phyloP scores from a whole-genome alignment of 164 flowering plant species.

The Taxillus chinensis region DNA sequence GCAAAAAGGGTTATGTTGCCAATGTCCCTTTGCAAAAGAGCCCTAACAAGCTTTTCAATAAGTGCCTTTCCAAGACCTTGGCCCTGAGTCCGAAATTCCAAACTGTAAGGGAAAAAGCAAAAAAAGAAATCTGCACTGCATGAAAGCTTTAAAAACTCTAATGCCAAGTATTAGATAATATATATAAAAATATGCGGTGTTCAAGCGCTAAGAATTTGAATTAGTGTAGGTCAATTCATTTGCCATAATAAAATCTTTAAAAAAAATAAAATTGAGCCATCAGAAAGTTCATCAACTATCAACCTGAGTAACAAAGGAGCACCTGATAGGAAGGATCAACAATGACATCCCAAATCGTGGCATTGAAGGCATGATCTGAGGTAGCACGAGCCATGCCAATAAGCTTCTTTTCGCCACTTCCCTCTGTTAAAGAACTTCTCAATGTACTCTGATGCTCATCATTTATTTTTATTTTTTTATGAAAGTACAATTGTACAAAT shows the following conservation, averaged over 20 bases:
- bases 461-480: slow-evolving; percentile 8
- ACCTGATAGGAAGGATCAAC: slow-evolving; percentile 96
- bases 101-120: slow-evolving; percentile 1
- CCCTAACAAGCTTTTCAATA: slow-evolving; percentile 71
- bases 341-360: slow-evolving; percentile 97
- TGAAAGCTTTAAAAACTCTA: neutral
- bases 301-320: neutral
- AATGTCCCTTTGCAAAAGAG: slow-evolving; percentile 80
- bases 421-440: slow-evolving; percentile 90
- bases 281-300: neutral
- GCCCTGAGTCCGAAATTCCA: slow-evolving; percentile 41
- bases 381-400: slow-evolving; percentile 99
- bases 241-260: neutral
- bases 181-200: no score
- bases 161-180: no score
- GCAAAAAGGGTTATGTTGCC: slow-evolving; percentile 92
- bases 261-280: neutral
- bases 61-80: slow-evolving; percentile 96
- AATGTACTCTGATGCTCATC: slow-evolving; percentile 71
- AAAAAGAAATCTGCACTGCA: neutral
- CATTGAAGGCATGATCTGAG: slow-evolving; percentile 97
- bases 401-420: slow-evolving; percentile 52
- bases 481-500: neutral
- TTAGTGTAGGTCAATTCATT: no score
- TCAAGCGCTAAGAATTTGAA: no score